phyloP scores from a whole-genome alignment of 2,329 filamentous ascomycete genomes.

The Ramichloridium luteum region DNA sequence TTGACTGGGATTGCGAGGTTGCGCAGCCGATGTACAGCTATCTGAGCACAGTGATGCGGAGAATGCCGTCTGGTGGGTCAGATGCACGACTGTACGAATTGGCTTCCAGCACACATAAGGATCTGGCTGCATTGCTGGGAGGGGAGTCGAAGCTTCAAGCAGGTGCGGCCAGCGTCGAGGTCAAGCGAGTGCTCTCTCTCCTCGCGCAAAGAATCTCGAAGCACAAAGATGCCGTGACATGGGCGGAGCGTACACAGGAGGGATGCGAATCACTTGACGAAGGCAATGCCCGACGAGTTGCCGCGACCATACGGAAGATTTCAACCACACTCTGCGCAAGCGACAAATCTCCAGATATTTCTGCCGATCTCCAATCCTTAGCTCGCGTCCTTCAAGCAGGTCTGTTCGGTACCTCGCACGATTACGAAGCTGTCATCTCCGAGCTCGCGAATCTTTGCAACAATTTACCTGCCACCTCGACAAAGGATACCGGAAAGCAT shows the following conservation, averaged over 20 bases:
- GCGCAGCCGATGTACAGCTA: conserved; percentile 54
- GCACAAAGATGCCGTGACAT: background rate
- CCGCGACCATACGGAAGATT: background rate
- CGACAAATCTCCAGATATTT: too few species aligned
- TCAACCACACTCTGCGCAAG: background rate
- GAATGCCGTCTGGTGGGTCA: conserved; percentile 3
- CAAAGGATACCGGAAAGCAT: background rate
- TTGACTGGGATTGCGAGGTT: conserved; percentile 51
- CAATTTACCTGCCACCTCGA: background rate
- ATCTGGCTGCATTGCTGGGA: background rate
- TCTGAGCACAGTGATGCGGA: conserved; percentile 42
- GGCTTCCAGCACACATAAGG: conserved; percentile 3
- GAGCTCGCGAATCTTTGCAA: conserved; percentile 11
- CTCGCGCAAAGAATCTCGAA: conserved; percentile 11
- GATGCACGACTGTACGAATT: conserved; percentile 3
- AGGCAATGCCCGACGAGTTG: background rate
- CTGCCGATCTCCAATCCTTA: background rate
- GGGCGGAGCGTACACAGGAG: background rate
- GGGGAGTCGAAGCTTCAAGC: background rate
- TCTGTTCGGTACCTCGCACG: conserved; percentile 13
- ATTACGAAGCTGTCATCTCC: conserved; percentile 18
- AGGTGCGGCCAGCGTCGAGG: conserved; percentile 4
- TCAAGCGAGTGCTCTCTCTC: conserved; percentile 10
- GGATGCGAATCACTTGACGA: too few species aligned
- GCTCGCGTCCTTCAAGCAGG: conserved; percentile 7